Evolutionary conservation across 208 protist species (phyloP).

Genomic region (Lotmaria passim): DNA sequence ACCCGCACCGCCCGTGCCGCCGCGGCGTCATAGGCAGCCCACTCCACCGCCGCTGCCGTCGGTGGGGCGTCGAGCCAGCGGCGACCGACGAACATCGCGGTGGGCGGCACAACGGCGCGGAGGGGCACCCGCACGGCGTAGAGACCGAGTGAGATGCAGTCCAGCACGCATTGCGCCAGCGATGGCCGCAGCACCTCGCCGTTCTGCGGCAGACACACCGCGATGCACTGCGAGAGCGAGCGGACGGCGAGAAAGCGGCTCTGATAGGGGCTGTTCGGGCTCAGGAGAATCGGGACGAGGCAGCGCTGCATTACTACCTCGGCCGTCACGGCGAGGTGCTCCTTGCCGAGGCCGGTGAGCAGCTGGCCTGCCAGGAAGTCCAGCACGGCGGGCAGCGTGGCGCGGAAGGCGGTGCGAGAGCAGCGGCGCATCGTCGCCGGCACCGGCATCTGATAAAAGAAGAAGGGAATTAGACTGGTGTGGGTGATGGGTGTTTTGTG

Average conservation of each 20-base stretch:
- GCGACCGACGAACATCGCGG: slow-evolving; percentile 22
- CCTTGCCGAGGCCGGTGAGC: slow-evolving; percentile 41
- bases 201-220: slow-evolving; percentile 45
- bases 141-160: slow-evolving; percentile 37
- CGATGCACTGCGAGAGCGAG: slow-evolving; percentile 62
- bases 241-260: slow-evolving; percentile 52
- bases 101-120: slow-evolving; percentile 14
- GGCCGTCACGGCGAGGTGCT: slow-evolving; percentile 34
- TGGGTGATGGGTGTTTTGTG: slow-evolving; percentile 41
- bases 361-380: slow-evolving; percentile 70
- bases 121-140: slow-evolving; percentile 32
- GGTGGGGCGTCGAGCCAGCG: slow-evolving; percentile 22
- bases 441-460: slow-evolving; percentile 54
- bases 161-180: slow-evolving; percentile 39
- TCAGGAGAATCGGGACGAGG: slow-evolving; percentile 71
- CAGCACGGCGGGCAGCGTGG: slow-evolving; percentile 65
- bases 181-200: slow-evolving; percentile 12
- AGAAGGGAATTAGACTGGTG: slow-evolving; percentile 50
- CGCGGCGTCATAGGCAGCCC: slow-evolving; percentile 20
- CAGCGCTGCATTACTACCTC: slow-evolving; percentile 67
- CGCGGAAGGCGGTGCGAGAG: slow-evolving; percentile 67
- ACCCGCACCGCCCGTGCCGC: slow-evolving; percentile 18
- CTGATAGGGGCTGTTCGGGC: slow-evolving; percentile 39
- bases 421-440: slow-evolving; percentile 72
- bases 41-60: slow-evolving; percentile 1